Base-by-base conservation (phyloP, 179 eudicot species). In the Carnegiea gigantea region DNA sequence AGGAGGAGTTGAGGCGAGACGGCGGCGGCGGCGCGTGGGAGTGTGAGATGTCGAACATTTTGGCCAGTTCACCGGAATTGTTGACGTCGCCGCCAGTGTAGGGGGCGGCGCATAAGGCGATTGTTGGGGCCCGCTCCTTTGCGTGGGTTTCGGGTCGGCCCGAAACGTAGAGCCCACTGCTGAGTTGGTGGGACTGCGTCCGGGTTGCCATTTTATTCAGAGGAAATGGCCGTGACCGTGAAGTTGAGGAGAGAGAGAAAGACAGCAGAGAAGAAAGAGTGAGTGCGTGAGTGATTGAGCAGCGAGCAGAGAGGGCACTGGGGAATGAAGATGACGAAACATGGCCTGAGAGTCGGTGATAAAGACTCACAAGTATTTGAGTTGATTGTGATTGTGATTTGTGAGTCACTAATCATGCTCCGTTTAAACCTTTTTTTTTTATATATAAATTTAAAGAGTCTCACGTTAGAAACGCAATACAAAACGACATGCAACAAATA, bases 21-120 rank as follows among this genome's bases (percentile, higher is more conserved):
- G 86, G 76, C 17, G 85, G 76, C 17, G 85, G 4, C 73, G 9
- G 68, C 0, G 82, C 33, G 5, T 78, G 73, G 48, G 80, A 57
- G 43, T 70, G 23, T 23, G 87, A 30, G 78, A 92, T 78, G 79
- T 92, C 93, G 81, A 92, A 92, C 95, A 93, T 92, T 70, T 88
- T 93, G 3, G 92, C 97, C 40, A 93, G 93, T 64, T 93, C 97
- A 57, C 96, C 94, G 78, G 96, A 91, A 30, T 86, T 93, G 70
- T 91, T 91, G 77, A 93, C 83, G 84, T 93, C 94, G 73, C 96
- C 98, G 84, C 94, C 96, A 82, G 98, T 92, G 91, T 91, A 92
- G 3, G 93, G 93, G 5, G 87, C 85, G 70, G 93, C 88, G 24
- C 89, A 88, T 8, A 92, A 83, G 15, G 86, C 82, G 75, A 86